Conservation (phyloP, 352 stramenopile genomes). For the Phytopythium oedochilum region DNA sequence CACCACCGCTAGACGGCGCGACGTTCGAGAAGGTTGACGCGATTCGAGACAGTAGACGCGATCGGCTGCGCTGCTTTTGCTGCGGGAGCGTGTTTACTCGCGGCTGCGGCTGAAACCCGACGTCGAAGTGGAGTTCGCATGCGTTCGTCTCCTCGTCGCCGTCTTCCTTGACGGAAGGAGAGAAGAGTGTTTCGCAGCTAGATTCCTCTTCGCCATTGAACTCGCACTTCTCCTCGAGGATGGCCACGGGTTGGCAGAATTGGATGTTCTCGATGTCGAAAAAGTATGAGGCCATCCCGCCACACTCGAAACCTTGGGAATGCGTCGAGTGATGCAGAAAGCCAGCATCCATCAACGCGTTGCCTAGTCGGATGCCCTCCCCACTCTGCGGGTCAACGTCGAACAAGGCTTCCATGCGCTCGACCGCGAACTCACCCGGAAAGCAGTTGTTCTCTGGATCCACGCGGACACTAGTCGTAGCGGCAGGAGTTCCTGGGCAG, state of each 20-base stretch:
- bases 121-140: not conserved
- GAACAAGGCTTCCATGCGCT: slow-evolving; percentile 31
- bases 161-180: not conserved
- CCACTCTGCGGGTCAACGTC: slow-evolving; percentile 11
- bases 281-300: slow-evolving; percentile 28
- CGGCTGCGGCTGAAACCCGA: not conserved
- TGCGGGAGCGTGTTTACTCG: not conserved
- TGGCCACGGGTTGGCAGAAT: slow-evolving; percentile 34
- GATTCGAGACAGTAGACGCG: not conserved
- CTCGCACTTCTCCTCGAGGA: slow-evolving; percentile 20
- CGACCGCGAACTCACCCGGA: slow-evolving; percentile 19
- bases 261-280: slow-evolving; percentile 46
- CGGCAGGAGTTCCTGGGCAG: no score
- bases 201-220: not conserved
- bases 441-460: slow-evolving; percentile 18
- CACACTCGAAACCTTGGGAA: slow-evolving; percentile 26
- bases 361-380: slow-evolving; percentile 42
- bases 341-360: slow-evolving; percentile 54
- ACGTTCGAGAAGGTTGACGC: not conserved
- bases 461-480: not conserved
- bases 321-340: slow-evolving; percentile 52
- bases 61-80: not conserved
- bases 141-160: not conserved
- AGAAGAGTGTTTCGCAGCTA: not conserved
- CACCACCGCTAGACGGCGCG: not conserved